Evolutionary conservation across 768 basidiomycete species (phyloP).

Genomic region (Galerina sulciceps): DNA sequence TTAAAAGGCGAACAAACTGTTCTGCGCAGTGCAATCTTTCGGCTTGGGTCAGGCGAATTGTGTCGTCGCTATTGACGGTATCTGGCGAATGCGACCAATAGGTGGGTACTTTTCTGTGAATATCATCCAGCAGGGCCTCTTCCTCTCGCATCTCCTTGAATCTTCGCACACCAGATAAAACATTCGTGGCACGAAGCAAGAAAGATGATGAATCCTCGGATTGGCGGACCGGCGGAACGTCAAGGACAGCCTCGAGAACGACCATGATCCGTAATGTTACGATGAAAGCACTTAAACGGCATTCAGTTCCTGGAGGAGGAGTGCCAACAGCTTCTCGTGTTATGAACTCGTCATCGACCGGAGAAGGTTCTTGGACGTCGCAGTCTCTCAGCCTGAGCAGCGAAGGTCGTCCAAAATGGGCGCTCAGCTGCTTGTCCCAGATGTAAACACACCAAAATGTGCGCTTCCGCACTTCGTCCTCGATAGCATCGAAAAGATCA

Average conservation of each 20-base stretch:
- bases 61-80: conserved; percentile 82
- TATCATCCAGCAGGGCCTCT: conserved; percentile 80
- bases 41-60: conserved; percentile 87
- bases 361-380: conserved; percentile 85
- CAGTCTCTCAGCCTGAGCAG: conserved; percentile 88
- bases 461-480: conserved; percentile 90
- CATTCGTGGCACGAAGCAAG: conserved; percentile 68
- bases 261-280: conserved; percentile 79
- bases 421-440: conserved; percentile 93
- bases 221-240: conserved; percentile 73
- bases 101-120: conserved; percentile 68
- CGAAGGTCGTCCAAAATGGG: conserved; percentile 89
- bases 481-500: conserved; percentile 87
- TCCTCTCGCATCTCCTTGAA: conserved; percentile 78
- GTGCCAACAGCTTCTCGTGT: conserved; percentile 69
- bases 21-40: conserved; percentile 87
- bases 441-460: conserved; percentile 97
- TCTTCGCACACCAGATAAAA: conserved; percentile 65
- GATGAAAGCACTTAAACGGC: conserved; percentile 83
- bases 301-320: conserved; percentile 75
- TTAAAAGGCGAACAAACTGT: conserved; percentile 85
- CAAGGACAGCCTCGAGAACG: conserved; percentile 86
- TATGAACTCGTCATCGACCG: conserved; percentile 90
- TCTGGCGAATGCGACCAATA: conserved; percentile 85
- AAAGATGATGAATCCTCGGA: conserved; percentile 76